Base-by-base conservation (phyloP, 2,329 filamentous ascomycete genomes). In the Diplodia intermedia region DNA sequence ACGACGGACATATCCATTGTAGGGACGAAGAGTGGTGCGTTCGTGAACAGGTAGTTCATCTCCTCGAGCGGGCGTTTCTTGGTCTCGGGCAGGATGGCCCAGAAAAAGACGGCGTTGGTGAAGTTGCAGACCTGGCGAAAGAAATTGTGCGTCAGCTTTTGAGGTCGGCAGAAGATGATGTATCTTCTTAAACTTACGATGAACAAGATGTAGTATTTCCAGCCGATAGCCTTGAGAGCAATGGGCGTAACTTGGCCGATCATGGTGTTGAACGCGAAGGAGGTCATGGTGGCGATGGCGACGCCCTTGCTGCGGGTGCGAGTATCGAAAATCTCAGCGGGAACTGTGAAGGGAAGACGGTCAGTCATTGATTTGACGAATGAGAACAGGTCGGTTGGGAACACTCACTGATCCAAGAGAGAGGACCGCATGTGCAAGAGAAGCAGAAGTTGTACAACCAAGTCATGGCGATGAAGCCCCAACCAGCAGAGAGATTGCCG, bases 361-460 rank as follows among this genome's bases (percentile, higher is more conserved):
- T 63, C n/a, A 63, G 55, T 38, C 12, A 55, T 54, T 9, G 3
- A n/a, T 29, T 18, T 14, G 65, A 86, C 85, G 83, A 87, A 29
- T 3, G 85, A 83, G 1, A 92, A 79, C 0, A 90, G 90, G 9
- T 5, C 5, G 6, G 4, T 38, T 18, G 20, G 26, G 26, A 38
- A n/a, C 9, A 62, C 55, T 68, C 38, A 68, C 66, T 65, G 66
- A 86, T 86, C 84, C 85, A 88, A 23, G 85, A 83, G 1, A 93
- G 79, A 0, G 91, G 90, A 26, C 91, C 91, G 69, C 89, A 91
- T 2, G 89, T 90, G 40, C 85, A 85, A 3, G 85, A 89, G 83
- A 92, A 93, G 52, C 85, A 89, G 81, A 93, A 90, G 79, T 94
- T 93, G 83, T 92, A 94, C 1, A 91, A 76, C 91, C 91, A 94